These are phyloP conservation scores for Dichomitus squalens DNA, from an alignment of 1,284 basidiomycete genomes.

Conservation along the genomic window DNA sequence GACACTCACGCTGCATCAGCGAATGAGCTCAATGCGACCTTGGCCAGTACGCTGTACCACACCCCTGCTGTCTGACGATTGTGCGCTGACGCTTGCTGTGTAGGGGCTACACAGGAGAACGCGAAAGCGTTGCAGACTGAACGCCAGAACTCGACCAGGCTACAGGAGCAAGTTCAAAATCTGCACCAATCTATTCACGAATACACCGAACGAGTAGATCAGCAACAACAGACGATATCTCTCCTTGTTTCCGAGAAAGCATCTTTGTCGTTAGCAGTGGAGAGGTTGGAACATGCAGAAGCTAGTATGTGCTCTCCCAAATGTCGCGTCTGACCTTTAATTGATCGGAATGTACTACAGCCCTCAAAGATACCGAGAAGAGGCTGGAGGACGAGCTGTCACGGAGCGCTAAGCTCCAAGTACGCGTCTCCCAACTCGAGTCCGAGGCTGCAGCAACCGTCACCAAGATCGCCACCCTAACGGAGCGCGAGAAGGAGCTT, in stretches of 20 bases:
- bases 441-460: slow-evolving; percentile 34
- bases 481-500: slow-evolving; percentile 54
- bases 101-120: slow-evolving; percentile 22
- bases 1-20: not conserved
- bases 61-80: not conserved
- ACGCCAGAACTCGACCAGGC: slow-evolving; percentile 18
- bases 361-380: slow-evolving; percentile 46
- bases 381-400: slow-evolving; percentile 47
- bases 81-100: not conserved
- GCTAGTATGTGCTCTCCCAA: slow-evolving; percentile 24
- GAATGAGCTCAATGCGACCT: slow-evolving; percentile 3
- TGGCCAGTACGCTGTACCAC: slow-evolving; percentile 4
- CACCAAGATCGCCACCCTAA: slow-evolving; percentile 43
- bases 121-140: slow-evolving; percentile 25
- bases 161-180: slow-evolving; percentile 27
- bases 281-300: slow-evolving; percentile 37
- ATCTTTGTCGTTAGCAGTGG: slow-evolving; percentile 34
- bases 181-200: slow-evolving; percentile 28
- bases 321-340: too few species aligned
- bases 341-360: slow-evolving; percentile 36
- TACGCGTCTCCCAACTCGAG: slow-evolving; percentile 46
- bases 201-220: slow-evolving; percentile 26
- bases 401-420: slow-evolving; percentile 42
- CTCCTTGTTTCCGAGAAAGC: slow-evolving; percentile 43
- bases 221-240: slow-evolving; percentile 41